Percentiles rank a stretch among this genome's conserved stretches.
phyloP scores from a whole-genome alignment of 2,329 filamentous ascomycete genomes.

The Drechslerella stenobrocha region DNA sequence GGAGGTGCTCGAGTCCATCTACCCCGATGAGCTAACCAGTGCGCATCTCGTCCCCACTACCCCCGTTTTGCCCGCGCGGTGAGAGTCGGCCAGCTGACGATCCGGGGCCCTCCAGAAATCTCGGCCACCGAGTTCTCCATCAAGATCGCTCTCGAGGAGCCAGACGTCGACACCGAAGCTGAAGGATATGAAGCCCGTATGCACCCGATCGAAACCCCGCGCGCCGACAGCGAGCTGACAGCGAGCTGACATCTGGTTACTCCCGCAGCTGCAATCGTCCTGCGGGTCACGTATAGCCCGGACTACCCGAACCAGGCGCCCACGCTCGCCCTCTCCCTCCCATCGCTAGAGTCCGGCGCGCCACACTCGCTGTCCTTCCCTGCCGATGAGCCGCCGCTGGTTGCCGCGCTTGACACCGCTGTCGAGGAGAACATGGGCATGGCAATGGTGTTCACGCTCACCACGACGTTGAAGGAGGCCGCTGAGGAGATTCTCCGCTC shows the following conservation, averaged over 20 bases:
- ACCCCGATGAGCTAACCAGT: constrained; percentile 96
- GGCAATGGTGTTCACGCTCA: constrained; percentile 94
- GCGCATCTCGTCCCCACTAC: constrained; percentile 45
- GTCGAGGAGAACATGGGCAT: constrained; percentile 94
- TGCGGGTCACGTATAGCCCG: constrained; percentile 86
- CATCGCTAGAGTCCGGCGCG: constrained; percentile 68
- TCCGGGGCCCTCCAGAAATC: constrained; percentile 65
- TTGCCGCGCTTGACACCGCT: constrained; percentile 70
- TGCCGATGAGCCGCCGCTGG: constrained; percentile 74
- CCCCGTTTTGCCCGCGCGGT: too few species aligned
- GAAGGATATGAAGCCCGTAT: constrained; percentile 65
- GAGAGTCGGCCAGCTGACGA: background rate
- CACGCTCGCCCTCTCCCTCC: constrained; percentile 71
- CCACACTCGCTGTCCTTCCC: constrained; percentile 74
- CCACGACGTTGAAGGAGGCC: constrained; percentile 81
- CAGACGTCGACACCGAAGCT: constrained; percentile 63
- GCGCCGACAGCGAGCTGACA: background rate
- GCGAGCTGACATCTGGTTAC: background rate
- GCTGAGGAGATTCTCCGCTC: constrained; percentile 83
- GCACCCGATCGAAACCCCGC: constrained; percentile 19
- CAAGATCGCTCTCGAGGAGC: constrained; percentile 78
- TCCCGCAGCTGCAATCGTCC: constrained; percentile 67
- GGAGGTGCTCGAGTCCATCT: constrained; percentile 97
- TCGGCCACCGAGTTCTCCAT: constrained; percentile 88
- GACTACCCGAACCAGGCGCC: constrained; percentile 88